These are phyloP conservation scores for Paradendryphiella salina DNA, from an alignment of 2,329 filamentous ascomycete genomes.

Conservation along the genomic window DNA sequence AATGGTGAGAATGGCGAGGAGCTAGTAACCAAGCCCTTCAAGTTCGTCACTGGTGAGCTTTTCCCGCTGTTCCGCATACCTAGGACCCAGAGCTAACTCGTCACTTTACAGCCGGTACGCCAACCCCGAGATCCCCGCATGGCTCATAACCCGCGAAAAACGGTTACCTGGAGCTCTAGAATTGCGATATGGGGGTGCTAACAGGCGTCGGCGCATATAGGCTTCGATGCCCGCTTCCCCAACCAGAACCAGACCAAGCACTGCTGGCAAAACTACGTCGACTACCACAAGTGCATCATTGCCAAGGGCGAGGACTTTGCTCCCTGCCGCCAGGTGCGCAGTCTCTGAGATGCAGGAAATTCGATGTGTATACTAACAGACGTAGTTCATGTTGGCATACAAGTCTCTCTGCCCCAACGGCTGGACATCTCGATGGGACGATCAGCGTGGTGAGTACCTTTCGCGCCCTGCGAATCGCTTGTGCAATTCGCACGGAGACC, in stretches of 20 bases:
- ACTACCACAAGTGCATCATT: slow-evolving; percentile 99
- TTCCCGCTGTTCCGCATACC: slow-evolving; percentile 16
- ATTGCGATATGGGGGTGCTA: slow-evolving; percentile 18
- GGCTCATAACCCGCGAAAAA: slow-evolving; percentile 8
- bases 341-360: neutral
- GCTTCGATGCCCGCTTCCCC: slow-evolving; percentile 98
- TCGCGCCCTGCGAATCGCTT: neutral
- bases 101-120: slow-evolving; percentile 48
- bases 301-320: slow-evolving; percentile 99
- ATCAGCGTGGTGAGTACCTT: slow-evolving; percentile 78
- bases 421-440: slow-evolving; percentile 95
- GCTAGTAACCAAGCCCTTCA: slow-evolving; percentile 98
- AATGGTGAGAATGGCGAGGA: slow-evolving; percentile 63
- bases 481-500: neutral
- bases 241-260: slow-evolving; percentile 99
- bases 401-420: slow-evolving; percentile 94
- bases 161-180: neutral
- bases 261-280: slow-evolving; percentile 99
- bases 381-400: slow-evolving; percentile 93
- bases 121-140: slow-evolving; percentile 17
- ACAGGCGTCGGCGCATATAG: slow-evolving; percentile 54
- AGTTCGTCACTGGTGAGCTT: slow-evolving; percentile 95
- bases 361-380: slow-evolving; percentile 14
- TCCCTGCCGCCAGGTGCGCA: slow-evolving; percentile 86
- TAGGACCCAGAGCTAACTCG: slow-evolving; percentile 36